These are phyloP conservation scores for Helichrysum umbraculigerum DNA, from an alignment of 129 eudicot species.

Conservation along the genomic window DNA sequence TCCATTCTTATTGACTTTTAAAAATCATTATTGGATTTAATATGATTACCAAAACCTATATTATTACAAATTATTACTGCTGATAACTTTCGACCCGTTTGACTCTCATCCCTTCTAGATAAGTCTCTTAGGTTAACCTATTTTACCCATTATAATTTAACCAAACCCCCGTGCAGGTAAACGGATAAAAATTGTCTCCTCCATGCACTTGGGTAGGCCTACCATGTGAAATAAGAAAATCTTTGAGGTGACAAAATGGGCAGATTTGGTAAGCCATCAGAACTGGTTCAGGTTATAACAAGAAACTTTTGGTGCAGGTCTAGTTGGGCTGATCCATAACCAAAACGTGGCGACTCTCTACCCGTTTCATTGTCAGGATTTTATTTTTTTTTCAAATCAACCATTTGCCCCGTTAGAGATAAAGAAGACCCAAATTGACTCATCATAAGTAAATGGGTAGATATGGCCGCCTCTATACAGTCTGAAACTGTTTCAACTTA, in stretches of 20 bases:
- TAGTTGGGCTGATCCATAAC: neutral
- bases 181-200: neutral
- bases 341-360: neutral
- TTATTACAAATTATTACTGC: neutral
- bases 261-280: neutral
- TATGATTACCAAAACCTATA: neutral
- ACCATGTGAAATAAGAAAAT: neutral
- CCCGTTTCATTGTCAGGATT: neutral
- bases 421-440: neutral
- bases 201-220: neutral
- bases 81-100: neutral
- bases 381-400: neutral
- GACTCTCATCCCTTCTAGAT: neutral
- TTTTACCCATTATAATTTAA: neutral
- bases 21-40: neutral
- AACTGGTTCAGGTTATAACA: neutral
- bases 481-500: constrained; percentile 15
- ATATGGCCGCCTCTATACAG: neutral
- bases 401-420: neutral
- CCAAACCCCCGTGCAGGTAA: neutral
- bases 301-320: neutral
- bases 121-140: neutral
- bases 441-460: neutral
- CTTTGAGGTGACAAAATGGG: neutral
- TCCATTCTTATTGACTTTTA: neutral